Percentiles rank a stretch among this genome's conserved stretches.
Evolutionary conservation across 345 rosid species (phyloP).

Genomic region (Pelargonium nanum): DNA sequence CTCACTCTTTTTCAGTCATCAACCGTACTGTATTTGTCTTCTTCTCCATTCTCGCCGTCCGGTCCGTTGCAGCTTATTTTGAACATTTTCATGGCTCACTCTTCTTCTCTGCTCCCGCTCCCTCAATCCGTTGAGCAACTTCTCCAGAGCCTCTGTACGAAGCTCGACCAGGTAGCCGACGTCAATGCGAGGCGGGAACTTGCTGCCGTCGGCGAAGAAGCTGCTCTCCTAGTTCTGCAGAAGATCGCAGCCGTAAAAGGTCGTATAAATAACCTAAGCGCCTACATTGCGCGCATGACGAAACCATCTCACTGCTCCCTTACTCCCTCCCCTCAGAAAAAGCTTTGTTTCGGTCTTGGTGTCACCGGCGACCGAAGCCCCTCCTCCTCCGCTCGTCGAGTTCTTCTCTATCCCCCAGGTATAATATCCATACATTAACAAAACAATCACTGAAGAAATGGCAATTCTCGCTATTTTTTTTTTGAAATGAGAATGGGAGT

Average conservation of each 20-base stretch:
- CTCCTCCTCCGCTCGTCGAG: background rate
- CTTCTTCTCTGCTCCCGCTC: constrained; percentile 10
- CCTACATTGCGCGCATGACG: constrained; percentile 2
- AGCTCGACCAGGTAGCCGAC: constrained; percentile 18
- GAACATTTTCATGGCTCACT: no score
- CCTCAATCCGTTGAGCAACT: constrained; percentile 26
- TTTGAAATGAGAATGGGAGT: no score
- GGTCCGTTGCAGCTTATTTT: no score
- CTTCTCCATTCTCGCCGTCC: no score
- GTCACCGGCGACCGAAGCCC: constrained; percentile 2
- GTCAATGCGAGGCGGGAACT: constrained; percentile 20
- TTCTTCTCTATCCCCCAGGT: background rate
- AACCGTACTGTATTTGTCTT: no score
- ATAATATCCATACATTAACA: no score
- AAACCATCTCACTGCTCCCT: background rate
- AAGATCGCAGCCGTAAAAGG: background rate
- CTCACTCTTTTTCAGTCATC: no score
- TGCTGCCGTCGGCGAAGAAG: constrained; percentile 22
- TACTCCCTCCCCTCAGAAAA: constrained; percentile 1
- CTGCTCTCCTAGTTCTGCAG: constrained; percentile 20
- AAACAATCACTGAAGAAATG: background rate
- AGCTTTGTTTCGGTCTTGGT: background rate
- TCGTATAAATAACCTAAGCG: constrained; percentile 8
- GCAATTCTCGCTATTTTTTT: no score
- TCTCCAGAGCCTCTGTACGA: constrained; percentile 25